These are phyloP conservation scores for Coprinopsis sp. DNA, from an alignment of 768 basidiomycete genomes.

Conservation along the genomic window DNA sequence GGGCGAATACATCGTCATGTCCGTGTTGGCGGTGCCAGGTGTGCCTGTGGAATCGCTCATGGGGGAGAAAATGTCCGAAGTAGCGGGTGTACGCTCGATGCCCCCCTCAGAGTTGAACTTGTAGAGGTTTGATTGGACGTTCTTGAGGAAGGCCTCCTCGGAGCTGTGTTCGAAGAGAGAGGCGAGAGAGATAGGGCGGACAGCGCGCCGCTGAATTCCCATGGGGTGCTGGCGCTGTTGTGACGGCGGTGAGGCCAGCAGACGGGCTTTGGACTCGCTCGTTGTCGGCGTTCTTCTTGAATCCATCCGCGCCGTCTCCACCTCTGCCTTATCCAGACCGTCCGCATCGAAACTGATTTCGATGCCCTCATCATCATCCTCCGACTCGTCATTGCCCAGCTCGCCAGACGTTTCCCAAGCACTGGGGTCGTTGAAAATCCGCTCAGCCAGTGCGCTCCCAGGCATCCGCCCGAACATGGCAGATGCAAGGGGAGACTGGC, in stretches of 20 bases:
- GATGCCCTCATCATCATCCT: too few relatives aligned
- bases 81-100: constrained; percentile 1
- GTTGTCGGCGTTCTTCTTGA: constrained; percentile 7
- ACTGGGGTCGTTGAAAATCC: constrained; percentile 40
- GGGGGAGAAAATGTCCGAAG: constrained; percentile 20
- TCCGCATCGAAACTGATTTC: too few relatives aligned
- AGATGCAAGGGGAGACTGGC: constrained; percentile 21
- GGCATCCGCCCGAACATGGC: constrained; percentile 27
- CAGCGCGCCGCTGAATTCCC: constrained; percentile 1
- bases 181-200: constrained; percentile 6
- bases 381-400: too few relatives aligned
- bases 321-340: constrained; percentile 33
- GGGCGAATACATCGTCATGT: constrained; percentile 15
- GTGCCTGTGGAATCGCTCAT: constrained; percentile 6
- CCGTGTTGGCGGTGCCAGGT: neutral
- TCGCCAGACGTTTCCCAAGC: constrained; percentile 38
- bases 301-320: constrained; percentile 24
- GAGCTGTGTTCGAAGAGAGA: neutral
- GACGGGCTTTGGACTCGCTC: constrained; percentile 8
- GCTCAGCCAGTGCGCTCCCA: constrained; percentile 37
- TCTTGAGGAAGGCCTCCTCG: constrained; percentile 3
- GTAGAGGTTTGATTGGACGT: constrained; percentile 2
- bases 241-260: neutral
- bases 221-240: neutral
- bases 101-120: constrained; percentile 9